These are phyloP conservation scores for Exidia glandulosa DNA, from an alignment of 768 basidiomycete genomes.

Conservation along the genomic window DNA sequence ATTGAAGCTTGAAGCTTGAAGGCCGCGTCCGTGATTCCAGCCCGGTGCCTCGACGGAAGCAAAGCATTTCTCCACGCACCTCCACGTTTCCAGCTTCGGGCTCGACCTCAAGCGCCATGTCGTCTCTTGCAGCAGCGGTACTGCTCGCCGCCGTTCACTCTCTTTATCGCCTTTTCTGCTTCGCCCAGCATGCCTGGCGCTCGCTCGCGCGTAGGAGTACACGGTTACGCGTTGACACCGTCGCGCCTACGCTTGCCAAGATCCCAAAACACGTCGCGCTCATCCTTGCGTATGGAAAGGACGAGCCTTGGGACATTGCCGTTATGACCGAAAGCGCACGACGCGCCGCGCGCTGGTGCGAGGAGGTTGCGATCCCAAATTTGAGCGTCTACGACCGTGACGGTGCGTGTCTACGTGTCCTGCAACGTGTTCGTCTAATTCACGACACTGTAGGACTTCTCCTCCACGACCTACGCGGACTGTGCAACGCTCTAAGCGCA, in stretches of 20 bases:
- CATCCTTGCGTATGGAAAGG: background rate
- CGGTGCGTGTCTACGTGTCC: background rate
- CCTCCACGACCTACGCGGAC: background rate
- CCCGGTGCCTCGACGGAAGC: too few relatives aligned
- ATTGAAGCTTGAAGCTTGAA: too few relatives aligned
- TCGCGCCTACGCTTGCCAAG: background rate
- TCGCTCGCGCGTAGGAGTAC: background rate
- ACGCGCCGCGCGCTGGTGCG: background rate
- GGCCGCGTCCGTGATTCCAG: too few relatives aligned
- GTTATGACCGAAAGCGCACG: background rate
- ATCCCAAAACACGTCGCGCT: background rate
- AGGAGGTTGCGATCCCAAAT: background rate
- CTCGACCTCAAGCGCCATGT: background rate
- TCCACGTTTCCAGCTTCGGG: background rate
- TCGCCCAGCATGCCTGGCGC: background rate
- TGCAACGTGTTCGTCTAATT: background rate
- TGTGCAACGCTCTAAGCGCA: background rate
- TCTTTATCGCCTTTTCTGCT: background rate
- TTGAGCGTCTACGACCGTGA: background rate
- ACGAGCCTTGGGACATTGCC: background rate
- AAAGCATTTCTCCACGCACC: too few relatives aligned
- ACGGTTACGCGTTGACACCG: background rate
- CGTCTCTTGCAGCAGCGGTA: background rate
- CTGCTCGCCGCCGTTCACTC: background rate
- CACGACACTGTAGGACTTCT: background rate